Evolutionary conservation across 2,329 filamentous ascomycete species (phyloP).

Genomic region (Colletotrichum viniferum): DNA sequence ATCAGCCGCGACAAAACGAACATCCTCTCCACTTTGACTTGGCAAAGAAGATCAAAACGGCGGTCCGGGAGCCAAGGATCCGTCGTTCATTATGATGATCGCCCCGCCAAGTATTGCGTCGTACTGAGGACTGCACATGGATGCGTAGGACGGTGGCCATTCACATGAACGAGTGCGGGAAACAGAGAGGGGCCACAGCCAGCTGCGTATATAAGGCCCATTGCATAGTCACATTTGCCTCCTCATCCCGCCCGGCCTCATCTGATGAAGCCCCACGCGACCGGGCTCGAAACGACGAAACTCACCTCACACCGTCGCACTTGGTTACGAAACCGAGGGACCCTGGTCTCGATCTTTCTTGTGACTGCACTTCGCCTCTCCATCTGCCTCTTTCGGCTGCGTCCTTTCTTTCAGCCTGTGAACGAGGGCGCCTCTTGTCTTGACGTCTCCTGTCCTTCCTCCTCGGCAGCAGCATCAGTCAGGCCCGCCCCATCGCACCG

Average conservation of each 20-base stretch:
- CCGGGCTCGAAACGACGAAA: conserved; percentile 17
- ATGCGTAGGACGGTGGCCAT: neutral
- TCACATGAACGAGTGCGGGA: neutral
- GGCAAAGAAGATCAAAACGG: conserved; percentile 12
- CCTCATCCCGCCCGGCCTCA: conserved; percentile 1
- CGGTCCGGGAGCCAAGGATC: neutral
- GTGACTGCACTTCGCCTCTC: neutral
- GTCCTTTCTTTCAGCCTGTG: neutral
- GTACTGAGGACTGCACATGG: neutral
- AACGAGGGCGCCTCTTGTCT: neutral
- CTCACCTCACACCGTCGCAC: conserved; percentile 1
- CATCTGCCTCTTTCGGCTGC: neutral
- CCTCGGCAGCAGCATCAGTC: neutral
- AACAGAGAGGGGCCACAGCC: neutral
- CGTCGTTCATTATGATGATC: neutral
- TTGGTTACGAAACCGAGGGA: conserved; percentile 2
- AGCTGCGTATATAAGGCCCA: neutral
- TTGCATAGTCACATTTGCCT: neutral
- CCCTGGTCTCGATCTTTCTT: neutral
- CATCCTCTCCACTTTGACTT: neutral
- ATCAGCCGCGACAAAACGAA: conserved; percentile 11
- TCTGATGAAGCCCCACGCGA: conserved; percentile 11
- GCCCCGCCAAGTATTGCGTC: neutral
- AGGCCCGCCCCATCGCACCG: neutral
- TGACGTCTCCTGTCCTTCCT: neutral